phyloP scores from a whole-genome alignment of 208 protist genomes.

The Entamoeba histolytica region DNA sequence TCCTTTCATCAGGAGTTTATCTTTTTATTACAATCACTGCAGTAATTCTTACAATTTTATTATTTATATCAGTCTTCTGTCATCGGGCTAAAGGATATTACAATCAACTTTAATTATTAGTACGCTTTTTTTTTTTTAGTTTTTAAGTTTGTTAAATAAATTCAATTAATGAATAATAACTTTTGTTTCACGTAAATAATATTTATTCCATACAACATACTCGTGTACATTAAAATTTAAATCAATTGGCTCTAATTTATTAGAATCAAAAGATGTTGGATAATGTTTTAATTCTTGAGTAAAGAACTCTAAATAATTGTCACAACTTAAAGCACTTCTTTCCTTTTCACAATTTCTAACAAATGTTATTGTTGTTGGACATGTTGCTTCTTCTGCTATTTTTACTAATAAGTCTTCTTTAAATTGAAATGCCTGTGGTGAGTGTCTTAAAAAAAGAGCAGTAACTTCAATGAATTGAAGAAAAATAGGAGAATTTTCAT shows the following conservation, averaged over 20 bases:
- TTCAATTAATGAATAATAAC: too few relatives aligned
- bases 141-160: too few relatives aligned
- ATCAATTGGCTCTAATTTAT: not conserved
- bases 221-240: not conserved
- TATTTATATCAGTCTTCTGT: too few relatives aligned
- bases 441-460: constrained; percentile 25
- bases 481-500: constrained; percentile 33
- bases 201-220: not conserved
- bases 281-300: not conserved
- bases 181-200: not conserved
- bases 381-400: constrained; percentile 52
- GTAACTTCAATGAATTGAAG: constrained; percentile 38
- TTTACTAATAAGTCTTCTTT: constrained; percentile 46
- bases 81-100: too few relatives aligned
- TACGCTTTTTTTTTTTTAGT: too few relatives aligned
- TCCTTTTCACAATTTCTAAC: constrained; percentile 22
- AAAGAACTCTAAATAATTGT: not conserved
- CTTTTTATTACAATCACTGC: too few relatives aligned
- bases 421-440: constrained; percentile 13
- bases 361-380: constrained; percentile 47
- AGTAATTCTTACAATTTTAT: too few relatives aligned
- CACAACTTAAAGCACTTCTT: not conserved
- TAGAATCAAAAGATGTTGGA: not conserved
- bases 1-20: too few relatives aligned
- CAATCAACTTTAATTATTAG: too few relatives aligned